Base-by-base conservation (phyloP, 2,329 filamentous ascomycete genomes). In the Xylaria sp. region DNA sequence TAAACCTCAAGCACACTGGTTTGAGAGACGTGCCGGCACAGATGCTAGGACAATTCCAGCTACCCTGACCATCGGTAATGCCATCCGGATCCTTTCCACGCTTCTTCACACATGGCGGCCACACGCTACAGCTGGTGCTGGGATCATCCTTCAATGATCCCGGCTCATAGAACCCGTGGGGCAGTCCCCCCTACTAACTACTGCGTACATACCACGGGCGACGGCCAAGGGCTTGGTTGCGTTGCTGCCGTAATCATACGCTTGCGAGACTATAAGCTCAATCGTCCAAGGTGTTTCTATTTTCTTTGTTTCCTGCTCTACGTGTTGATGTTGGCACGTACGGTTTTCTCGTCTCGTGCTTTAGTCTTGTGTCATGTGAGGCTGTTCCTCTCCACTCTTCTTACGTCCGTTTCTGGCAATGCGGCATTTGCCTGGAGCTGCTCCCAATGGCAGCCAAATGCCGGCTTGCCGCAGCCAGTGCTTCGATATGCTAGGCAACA, bases 401-500 rank as follows among this genome's bases (percentile, higher is more conserved):
- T 73, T 67, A 70, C 72, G 74, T 75, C 72, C 74, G 77, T 80
- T 80, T 79, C 77, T 74, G 72, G 74, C 69, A 70, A 74, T 71
- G 69, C 70, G 66, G 65, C 74, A 75, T 77, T 74, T 76, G 75
- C 72, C 74, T 72, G 70, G 69, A 67, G 70, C 71, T 69, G 65
- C 65, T 66, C 65, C 62, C 71, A 72, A 75, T 73, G 71, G 70
- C 72, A 46, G 41, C 41, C 41, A 46, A 46, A 67, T 74, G 65
- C 50, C 81, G 82, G 82, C 73, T 77, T 72, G 74, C 77, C 76
- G 81, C 82, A 82, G 78, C 68, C 68, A 74, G 34, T 10, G 34
- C 34, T 72, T 75, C 75, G 77, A 77, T 74, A 77, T 77, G 73
- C 71, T 76, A 76, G 77, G 76, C 76, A 76, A 75, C 76, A 73